A percentile compares a stretch with the other conserved stretches of the same genome.
These are phyloP conservation scores for Martiniozyma asiatica DNA, from an alignment of 1,139 yeast species.

Conservation along the genomic window DNA sequence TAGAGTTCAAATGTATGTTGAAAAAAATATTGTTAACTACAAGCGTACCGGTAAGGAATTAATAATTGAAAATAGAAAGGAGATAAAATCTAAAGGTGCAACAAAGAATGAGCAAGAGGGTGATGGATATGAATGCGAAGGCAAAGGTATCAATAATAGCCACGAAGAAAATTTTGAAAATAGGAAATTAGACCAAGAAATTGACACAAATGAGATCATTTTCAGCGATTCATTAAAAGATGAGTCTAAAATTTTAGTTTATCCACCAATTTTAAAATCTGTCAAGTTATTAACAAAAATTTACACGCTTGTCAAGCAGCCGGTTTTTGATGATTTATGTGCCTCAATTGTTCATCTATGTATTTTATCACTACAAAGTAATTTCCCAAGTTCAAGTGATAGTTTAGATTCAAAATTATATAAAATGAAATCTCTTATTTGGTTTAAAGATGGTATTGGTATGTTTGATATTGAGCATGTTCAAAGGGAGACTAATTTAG, in stretches of 20 bases:
- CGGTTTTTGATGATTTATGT: slow-evolving; percentile 81
- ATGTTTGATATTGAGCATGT: slow-evolving; percentile 73
- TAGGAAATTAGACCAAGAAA: neutral
- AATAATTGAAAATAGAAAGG: slow-evolving; percentile 38
- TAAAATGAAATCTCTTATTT: slow-evolving; percentile 58
- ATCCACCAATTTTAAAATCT: slow-evolving; percentile 66
- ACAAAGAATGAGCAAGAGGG: too few relatives aligned
- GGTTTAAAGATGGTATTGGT: slow-evolving; percentile 58
- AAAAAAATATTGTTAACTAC: slow-evolving; percentile 53
- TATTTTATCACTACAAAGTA: slow-evolving; percentile 43
- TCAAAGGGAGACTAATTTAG: slow-evolving; percentile 62
- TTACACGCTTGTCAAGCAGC: slow-evolving; percentile 63
- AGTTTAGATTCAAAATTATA: slow-evolving; percentile 52
- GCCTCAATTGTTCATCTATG: slow-evolving; percentile 79
- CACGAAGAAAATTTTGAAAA: too few relatives aligned
- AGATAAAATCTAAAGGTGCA: too few relatives aligned
- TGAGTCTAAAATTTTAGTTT: slow-evolving; percentile 31
- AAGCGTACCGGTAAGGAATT: slow-evolving; percentile 59
- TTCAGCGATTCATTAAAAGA: slow-evolving; percentile 2
- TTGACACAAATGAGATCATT: slow-evolving; percentile 4
- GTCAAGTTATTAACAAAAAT: slow-evolving; percentile 63
- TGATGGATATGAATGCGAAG: too few relatives aligned
- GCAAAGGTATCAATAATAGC: too few relatives aligned
- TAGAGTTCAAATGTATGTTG: slow-evolving; percentile 63
- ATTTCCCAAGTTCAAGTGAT: slow-evolving; percentile 29